These are phyloP conservation scores for Erodium moschatum DNA, from an alignment of 441 rosid species.

Conservation along the genomic window DNA sequence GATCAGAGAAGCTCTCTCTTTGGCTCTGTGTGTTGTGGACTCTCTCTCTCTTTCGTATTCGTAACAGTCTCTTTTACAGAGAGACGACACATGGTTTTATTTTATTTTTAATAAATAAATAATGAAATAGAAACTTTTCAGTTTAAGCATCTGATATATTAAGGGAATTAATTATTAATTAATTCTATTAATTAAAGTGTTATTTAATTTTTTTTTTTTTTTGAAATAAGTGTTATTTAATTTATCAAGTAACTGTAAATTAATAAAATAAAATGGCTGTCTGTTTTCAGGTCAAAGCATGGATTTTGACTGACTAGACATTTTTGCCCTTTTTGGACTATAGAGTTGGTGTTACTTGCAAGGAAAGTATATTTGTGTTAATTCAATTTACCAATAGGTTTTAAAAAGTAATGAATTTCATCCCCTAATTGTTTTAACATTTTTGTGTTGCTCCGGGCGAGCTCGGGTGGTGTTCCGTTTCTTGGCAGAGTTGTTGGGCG, in stretches of 20 bases:
- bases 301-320: not conserved
- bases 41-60: not conserved
- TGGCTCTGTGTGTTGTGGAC: not conserved
- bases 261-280: not conserved
- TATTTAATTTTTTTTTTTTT: too few relatives aligned
- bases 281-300: not conserved
- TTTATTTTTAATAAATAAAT: not conserved
- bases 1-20: constrained; percentile 11
- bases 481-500: too few relatives aligned
- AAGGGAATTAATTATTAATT: too few relatives aligned
- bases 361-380: not conserved
- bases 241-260: too few relatives aligned
- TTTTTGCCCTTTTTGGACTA: not conserved
- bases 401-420: too few relatives aligned
- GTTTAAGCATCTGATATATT: too few relatives aligned
- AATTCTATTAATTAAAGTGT: not conserved
- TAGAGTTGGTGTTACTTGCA: not conserved
- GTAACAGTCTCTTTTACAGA: constrained; percentile 22
- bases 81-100: constrained; percentile 18
- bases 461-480: too few relatives aligned
- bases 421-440: too few relatives aligned
- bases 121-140: constrained; percentile 24
- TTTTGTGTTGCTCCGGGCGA: too few relatives aligned
- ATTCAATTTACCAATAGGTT: not conserved
- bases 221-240: too few relatives aligned